Conservation (phyloP, 2,329 filamentous ascomycete species). For the Colletotrichum plurivorum region DNA sequence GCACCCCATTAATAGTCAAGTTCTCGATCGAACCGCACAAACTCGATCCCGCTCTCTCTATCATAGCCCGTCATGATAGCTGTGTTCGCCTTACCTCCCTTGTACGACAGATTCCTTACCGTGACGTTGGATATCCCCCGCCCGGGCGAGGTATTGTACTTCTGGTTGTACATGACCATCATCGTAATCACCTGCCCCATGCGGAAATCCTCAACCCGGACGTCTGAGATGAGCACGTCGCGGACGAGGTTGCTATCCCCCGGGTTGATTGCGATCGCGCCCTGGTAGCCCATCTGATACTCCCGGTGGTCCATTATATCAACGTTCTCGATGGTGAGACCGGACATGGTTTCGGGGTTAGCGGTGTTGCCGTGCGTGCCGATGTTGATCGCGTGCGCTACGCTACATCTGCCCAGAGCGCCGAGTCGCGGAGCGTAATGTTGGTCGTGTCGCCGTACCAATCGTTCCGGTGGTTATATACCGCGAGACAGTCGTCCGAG, state of each 20-base stretch:
- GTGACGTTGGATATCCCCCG: conserved; percentile 47
- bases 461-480: conserved; percentile 49
- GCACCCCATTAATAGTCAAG: conserved; percentile 43
- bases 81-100: conserved; percentile 37
- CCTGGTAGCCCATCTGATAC: conserved; percentile 50
- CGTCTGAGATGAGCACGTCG: conserved; percentile 44
- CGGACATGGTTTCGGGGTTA: conserved; percentile 48
- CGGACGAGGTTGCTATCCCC: conserved; percentile 48
- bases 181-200: conserved; percentile 49
- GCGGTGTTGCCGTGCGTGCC: conserved; percentile 51
- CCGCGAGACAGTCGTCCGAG: conserved; percentile 51
- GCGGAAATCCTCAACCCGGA: conserved; percentile 48
- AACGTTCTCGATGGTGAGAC: conserved; percentile 47
- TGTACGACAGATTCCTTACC: conserved; percentile 44
- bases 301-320: conserved; percentile 53
- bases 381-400: conserved; percentile 52
- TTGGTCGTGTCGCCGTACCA: conserved; percentile 49
- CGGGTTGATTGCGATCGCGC: conserved; percentile 49
- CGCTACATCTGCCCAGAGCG: conserved; percentile 49
- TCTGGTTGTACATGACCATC: conserved; percentile 49
- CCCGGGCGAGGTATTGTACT: conserved; percentile 50
- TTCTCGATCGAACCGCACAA: conserved; percentile 46
- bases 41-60: conserved; percentile 22
- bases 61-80: conserved; percentile 42
- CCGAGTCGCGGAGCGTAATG: conserved; percentile 48